These are phyloP conservation scores for Thalia dealbata DNA, from an alignment of 176 grass and related monocot species.

Conservation along the genomic window DNA sequence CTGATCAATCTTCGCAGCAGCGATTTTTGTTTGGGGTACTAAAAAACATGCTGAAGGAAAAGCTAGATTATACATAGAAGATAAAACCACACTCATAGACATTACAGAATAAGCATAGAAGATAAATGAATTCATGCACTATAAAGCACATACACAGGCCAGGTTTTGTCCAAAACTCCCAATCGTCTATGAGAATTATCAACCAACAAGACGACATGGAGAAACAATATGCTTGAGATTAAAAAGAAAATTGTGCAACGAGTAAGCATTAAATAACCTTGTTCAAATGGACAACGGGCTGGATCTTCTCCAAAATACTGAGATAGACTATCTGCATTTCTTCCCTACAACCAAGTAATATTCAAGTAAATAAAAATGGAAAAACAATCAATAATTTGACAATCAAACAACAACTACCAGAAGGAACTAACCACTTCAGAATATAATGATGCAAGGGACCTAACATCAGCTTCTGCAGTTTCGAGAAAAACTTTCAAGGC, in stretches of 20 bases:
- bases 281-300: constrained; percentile 89
- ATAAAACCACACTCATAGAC: too few species aligned
- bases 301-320: constrained; percentile 99
- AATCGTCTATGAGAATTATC: too few species aligned
- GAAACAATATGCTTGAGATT: not conserved
- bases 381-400: not conserved
- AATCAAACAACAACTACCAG: not conserved
- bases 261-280: constrained; percentile 40
- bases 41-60: too few species aligned
- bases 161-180: too few species aligned
- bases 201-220: not conserved
- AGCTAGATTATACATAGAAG: too few species aligned
- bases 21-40: too few species aligned
- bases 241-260: not conserved
- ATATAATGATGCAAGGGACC: constrained; percentile 88
- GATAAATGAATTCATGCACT: too few species aligned
- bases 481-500: constrained; percentile 89
- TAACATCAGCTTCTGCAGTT: constrained; percentile 87
- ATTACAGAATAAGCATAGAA: too few species aligned
- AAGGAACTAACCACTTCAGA: constrained; percentile 80
- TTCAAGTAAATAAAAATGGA: not conserved
- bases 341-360: constrained; percentile 48
- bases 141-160: too few species aligned
- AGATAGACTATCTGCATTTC: constrained; percentile 90
- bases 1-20: too few species aligned